A percentile compares a stretch with the other conserved stretches of the same genome.
These are phyloP conservation scores for Geotrichum candidum DNA, from an alignment of 1,139 yeast species.

Conservation along the genomic window DNA sequence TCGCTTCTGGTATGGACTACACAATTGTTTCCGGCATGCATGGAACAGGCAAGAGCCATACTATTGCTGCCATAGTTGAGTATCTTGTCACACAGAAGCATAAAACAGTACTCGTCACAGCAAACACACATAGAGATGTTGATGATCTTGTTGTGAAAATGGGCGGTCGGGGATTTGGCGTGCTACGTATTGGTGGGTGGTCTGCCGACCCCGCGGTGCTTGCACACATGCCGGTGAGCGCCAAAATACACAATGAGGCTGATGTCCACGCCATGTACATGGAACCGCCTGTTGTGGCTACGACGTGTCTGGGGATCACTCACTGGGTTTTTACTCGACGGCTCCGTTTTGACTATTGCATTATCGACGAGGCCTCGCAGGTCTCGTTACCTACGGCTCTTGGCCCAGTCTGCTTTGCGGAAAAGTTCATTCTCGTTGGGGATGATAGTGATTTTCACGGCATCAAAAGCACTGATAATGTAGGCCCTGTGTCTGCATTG, in stretches of 20 bases:
- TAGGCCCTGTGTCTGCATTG: slow-evolving; percentile 44
- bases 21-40: slow-evolving; percentile 92
- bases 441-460: slow-evolving; percentile 61
- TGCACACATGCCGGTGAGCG: neutral
- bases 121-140: slow-evolving; percentile 93
- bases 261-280: slow-evolving; percentile 47
- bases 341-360: slow-evolving; percentile 74
- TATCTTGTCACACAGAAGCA: slow-evolving; percentile 55
- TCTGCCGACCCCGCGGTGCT: slow-evolving; percentile 47
- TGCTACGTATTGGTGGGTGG: slow-evolving; percentile 36
- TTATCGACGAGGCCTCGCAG: slow-evolving; percentile 95
- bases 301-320: slow-evolving; percentile 76
- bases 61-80: slow-evolving; percentile 69
- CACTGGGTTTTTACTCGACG: slow-evolving; percentile 49
- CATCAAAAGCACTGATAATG: slow-evolving; percentile 18
- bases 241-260: slow-evolving; percentile 18
- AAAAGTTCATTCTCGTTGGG: slow-evolving; percentile 83
- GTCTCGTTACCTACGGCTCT: slow-evolving; percentile 83
- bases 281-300: slow-evolving; percentile 71
- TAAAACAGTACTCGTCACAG: slow-evolving; percentile 60
- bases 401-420: slow-evolving; percentile 77
- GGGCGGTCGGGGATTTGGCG: slow-evolving; percentile 43
- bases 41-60: slow-evolving; percentile 96
- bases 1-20: slow-evolving; percentile 63
- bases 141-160: slow-evolving; percentile 82